phyloP scores from a whole-genome alignment of 169 alveolate genomes.

The Eimeria brunetti region DNA sequence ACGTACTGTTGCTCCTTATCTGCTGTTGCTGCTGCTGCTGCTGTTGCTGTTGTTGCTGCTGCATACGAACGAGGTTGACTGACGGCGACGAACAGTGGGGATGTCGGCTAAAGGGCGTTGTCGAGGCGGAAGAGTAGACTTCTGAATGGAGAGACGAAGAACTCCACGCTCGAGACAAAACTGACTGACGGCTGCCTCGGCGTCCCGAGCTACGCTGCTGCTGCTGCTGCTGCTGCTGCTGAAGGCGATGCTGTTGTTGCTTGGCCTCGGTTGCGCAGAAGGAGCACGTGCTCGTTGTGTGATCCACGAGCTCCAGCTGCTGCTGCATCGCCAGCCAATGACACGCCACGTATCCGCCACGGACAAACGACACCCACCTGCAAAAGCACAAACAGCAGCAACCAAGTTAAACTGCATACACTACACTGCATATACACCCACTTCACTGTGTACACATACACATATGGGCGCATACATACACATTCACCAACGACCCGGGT shows the following conservation, averaged over 20 bases:
- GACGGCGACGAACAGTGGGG: not conserved
- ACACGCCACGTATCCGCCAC: constrained; percentile 85
- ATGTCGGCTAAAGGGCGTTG: not conserved
- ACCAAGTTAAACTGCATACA: constrained; percentile 7
- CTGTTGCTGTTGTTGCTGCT: not conserved
- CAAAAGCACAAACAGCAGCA: constrained; percentile 16
- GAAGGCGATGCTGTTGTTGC: constrained; percentile 26
- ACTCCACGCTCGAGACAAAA: constrained; percentile 35
- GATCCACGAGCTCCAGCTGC: constrained; percentile 77
- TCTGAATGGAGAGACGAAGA: constrained; percentile 7
- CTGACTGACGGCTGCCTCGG: constrained; percentile 39
- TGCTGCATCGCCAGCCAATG: constrained; percentile 80
- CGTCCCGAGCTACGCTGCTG: not conserved
- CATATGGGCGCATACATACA: not conserved
- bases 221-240: constrained; percentile 6
- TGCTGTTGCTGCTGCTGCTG: constrained; percentile 20
- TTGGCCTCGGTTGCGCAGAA: constrained; percentile 13
- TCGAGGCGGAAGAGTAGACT: not conserved
- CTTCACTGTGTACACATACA: not conserved
- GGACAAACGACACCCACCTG: constrained; percentile 84
- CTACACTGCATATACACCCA: not conserved
- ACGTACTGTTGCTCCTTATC: constrained; percentile 21
- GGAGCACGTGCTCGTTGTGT: constrained; percentile 46
- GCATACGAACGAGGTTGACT: not conserved
- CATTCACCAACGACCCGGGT: too few relatives aligned